Base-by-base conservation (phyloP, 805 yeast species). In the Metschnikowia corniflorae region DNA sequence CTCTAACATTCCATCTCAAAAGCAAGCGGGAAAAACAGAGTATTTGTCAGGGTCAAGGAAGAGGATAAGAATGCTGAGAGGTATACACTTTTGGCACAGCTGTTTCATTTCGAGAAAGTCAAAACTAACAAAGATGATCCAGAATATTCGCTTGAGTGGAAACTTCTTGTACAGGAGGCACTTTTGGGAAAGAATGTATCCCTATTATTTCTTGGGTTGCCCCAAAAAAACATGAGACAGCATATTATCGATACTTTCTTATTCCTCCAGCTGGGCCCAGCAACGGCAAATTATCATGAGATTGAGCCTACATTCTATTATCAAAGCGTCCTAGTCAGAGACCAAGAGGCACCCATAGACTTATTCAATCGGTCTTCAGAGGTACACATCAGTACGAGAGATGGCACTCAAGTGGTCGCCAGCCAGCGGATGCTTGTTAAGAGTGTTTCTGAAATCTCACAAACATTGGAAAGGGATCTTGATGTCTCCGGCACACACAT, bases 1-100 rank as follows among this genome's bases (percentile, higher is more conserved):
- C 51, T 77, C 26, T 79, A 77, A 50, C 73, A 75, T 46, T 63
- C 75, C 1, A 76, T 77, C 7, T 52, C 63, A 14, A 31, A 37
- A 17, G 16, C 28, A 10, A 13, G 28, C 12, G 33, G 12, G 26
- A 37, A 31, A 32, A 15, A 27, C 17, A 21, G 36, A 6, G 27
- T 28, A 10, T 19, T 37, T 4, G 30, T 37, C 8, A 24, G 34
- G 21, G 39, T 26, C 16, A 31, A 26, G 18, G 58, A 63, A 35
- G 12, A 21, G 4, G 12, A n/a, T n/a, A 21, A 37, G 50, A 19
- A 20, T 24, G 7, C 21, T 18, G 3, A 25, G 24, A 3, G 65
- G 61, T 28, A 51, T 47, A n/a, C n/a, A 9, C 24, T 21, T 10
- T 10, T 21, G 9, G 8, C n/a, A 12, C 15, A 15, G 24, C 7